A percentile compares a stretch with the other conserved stretches of the same genome.
phyloP scores from a whole-genome alignment of 2,329 filamentous ascomycete species.

The Raffaelea ambrosiae region DNA sequence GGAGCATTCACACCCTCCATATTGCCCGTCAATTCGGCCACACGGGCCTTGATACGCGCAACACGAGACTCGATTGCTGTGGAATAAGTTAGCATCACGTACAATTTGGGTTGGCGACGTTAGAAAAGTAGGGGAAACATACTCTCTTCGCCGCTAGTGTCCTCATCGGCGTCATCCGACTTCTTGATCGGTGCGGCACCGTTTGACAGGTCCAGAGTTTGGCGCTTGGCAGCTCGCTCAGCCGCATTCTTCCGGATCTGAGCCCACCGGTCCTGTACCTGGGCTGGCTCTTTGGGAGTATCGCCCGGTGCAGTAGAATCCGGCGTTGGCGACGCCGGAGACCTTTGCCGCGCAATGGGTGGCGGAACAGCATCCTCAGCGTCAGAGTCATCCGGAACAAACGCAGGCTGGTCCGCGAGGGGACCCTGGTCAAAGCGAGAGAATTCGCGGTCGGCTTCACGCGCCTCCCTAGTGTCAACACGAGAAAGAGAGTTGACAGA shows the following conservation, averaged over 20 bases:
- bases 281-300: not conserved
- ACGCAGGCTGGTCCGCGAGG: slow-evolving; percentile 76
- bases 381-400: slow-evolving; percentile 50
- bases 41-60: slow-evolving; percentile 93
- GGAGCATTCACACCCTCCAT: slow-evolving; percentile 52
- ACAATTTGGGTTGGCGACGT: not conserved
- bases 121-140: slow-evolving; percentile 34
- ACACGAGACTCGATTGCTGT: slow-evolving; percentile 94
- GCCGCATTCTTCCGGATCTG: slow-evolving; percentile 94
- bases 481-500: slow-evolving; percentile 44
- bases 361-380: slow-evolving; percentile 41
- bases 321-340: slow-evolving; percentile 10
- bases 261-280: slow-evolving; percentile 74
- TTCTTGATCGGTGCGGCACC: slow-evolving; percentile 27
- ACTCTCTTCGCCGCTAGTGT: slow-evolving; percentile 95
- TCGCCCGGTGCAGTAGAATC: slow-evolving; percentile 6
- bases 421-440: slow-evolving; percentile 81
- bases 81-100: not conserved
- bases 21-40: slow-evolving; percentile 85
- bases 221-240: slow-evolving; percentile 59
- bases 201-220: slow-evolving; percentile 15
- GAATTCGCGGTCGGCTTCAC: slow-evolving; percentile 52
- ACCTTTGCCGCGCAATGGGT: slow-evolving; percentile 38
- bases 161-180: slow-evolving; percentile 61
- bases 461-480: slow-evolving; percentile 49